These are phyloP conservation scores for Hypocreales sp. DNA, from an alignment of 2,329 filamentous ascomycete genomes.

Conservation along the genomic window DNA sequence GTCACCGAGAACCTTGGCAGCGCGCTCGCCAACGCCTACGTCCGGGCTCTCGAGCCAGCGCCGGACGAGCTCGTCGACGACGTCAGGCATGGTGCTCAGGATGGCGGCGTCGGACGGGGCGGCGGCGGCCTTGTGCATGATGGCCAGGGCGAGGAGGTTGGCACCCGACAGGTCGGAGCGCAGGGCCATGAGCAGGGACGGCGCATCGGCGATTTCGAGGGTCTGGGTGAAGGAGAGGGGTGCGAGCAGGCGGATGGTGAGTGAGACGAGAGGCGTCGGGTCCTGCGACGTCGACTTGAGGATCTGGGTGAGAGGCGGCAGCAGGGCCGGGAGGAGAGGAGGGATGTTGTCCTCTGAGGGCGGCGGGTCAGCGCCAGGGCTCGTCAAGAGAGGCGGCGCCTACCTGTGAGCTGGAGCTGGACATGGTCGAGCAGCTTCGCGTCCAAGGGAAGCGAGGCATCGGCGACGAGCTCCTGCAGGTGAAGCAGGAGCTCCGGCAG, in stretches of 20 bases:
- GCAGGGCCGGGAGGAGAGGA: constrained; percentile 33
- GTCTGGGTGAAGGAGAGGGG: constrained; percentile 36
- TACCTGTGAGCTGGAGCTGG: constrained; percentile 41
- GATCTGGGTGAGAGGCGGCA: constrained; percentile 36
- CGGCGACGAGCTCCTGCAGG: constrained; percentile 30
- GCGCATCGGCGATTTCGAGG: constrained; percentile 33
- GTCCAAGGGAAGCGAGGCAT: constrained; percentile 25
- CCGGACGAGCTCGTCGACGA: constrained; percentile 31
- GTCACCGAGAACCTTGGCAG: constrained; percentile 32
- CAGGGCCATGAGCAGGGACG: constrained; percentile 35
- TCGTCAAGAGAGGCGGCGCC: constrained; percentile 1
- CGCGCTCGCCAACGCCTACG: constrained; percentile 40
- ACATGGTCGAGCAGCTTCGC: constrained; percentile 41
- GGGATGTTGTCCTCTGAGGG: constrained; percentile 34
- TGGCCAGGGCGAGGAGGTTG: constrained; percentile 39
- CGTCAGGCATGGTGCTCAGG: constrained; percentile 29
- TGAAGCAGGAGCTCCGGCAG: constrained; percentile 39
- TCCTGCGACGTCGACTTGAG: constrained; percentile 35
- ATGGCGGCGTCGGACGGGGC: constrained; percentile 32
- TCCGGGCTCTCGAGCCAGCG: constrained; percentile 37
- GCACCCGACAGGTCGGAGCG: constrained; percentile 37
- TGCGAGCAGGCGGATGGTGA: constrained; percentile 39
- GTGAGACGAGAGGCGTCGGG: constrained; percentile 31
- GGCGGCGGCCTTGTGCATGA: constrained; percentile 38
- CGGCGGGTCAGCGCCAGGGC: no score